phyloP scores from a whole-genome alignment of 352 stramenopile species.

The Phytophthora nicotianae region DNA sequence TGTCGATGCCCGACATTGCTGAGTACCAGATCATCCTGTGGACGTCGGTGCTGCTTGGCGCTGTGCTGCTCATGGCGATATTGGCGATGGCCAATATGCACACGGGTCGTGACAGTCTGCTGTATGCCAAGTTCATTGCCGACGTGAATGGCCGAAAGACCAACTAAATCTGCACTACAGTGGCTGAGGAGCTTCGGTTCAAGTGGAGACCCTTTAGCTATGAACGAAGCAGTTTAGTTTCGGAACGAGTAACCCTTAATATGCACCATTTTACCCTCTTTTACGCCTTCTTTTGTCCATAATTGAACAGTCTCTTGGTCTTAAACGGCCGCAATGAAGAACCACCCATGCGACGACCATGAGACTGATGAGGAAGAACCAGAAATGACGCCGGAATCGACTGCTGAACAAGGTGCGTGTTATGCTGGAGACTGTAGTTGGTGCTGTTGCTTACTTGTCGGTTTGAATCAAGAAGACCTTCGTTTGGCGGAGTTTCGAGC shows the following conservation, averaged over 20 bases:
- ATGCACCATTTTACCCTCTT: slow-evolving; percentile 19
- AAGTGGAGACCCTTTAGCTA: background rate
- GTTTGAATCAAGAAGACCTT: slow-evolving; percentile 18
- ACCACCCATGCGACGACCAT: slow-evolving; percentile 17
- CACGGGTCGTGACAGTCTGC: slow-evolving; percentile 70
- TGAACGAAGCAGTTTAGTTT: slow-evolving; percentile 21
- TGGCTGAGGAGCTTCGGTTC: slow-evolving; percentile 7
- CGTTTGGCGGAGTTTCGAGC: slow-evolving; percentile 31
- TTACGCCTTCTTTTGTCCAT: background rate
- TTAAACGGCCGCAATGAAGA: slow-evolving; percentile 32
- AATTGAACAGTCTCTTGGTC: slow-evolving; percentile 14
- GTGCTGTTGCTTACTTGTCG: background rate
- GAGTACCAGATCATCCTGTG: slow-evolving; percentile 87
- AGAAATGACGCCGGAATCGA: background rate
- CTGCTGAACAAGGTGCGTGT: slow-evolving; percentile 15
- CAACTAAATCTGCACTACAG: slow-evolving; percentile 41
- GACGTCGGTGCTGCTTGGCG: slow-evolving; percentile 69
- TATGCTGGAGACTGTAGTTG: background rate
- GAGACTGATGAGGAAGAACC: slow-evolving; percentile 13
- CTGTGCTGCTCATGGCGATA: slow-evolving; percentile 55
- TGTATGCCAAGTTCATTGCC: slow-evolving; percentile 88
- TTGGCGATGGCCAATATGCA: slow-evolving; percentile 79
- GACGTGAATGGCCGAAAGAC: slow-evolving; percentile 57
- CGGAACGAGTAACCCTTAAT: slow-evolving; percentile 38
- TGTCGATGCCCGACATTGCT: slow-evolving; percentile 67